Conservation (phyloP, 1,284 basidiomycete species). For the Ganoderma lucidum region DNA sequence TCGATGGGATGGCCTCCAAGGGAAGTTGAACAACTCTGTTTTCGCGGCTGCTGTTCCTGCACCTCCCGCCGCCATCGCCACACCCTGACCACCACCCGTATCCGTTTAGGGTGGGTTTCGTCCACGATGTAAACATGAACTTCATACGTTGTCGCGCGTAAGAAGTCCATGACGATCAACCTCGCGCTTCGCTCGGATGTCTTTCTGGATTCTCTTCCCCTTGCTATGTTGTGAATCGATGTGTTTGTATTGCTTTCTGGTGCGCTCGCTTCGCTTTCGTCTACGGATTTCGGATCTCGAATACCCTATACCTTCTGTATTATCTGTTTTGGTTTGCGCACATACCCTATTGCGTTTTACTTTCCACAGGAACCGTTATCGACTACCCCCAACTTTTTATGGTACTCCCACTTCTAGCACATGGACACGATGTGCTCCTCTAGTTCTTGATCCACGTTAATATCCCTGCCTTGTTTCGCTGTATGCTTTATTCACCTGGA, state of each 20-base stretch:
- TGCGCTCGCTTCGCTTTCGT: constrained; percentile 23
- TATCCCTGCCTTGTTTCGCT: neutral
- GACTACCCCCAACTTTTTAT: neutral
- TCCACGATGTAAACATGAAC: neutral
- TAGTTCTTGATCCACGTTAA: neutral
- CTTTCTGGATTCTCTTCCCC: neutral
- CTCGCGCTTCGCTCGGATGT: neutral
- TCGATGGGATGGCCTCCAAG: constrained; percentile 55
- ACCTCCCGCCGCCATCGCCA: constrained; percentile 31
- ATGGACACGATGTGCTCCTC: constrained; percentile 33
- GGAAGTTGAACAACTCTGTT: constrained; percentile 58
- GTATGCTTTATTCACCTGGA: neutral
- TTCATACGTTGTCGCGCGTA: neutral
- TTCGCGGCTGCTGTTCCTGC: constrained; percentile 51
- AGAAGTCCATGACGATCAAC: neutral
- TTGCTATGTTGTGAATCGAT: constrained; percentile 8
- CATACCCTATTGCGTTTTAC: neutral
- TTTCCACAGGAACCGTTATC: constrained; percentile 1
- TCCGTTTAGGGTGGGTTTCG: neutral
- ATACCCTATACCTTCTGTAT: neutral
- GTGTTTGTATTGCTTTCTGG: constrained; percentile 16
- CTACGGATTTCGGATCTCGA: constrained; percentile 15
- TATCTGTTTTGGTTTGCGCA: neutral
- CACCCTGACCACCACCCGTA: neutral
- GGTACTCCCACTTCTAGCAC: constrained; percentile 24